Evolutionary conservation across 371 early-diverging fungal species (phyloP).

Genomic region (Rhizopus stolonifer): DNA sequence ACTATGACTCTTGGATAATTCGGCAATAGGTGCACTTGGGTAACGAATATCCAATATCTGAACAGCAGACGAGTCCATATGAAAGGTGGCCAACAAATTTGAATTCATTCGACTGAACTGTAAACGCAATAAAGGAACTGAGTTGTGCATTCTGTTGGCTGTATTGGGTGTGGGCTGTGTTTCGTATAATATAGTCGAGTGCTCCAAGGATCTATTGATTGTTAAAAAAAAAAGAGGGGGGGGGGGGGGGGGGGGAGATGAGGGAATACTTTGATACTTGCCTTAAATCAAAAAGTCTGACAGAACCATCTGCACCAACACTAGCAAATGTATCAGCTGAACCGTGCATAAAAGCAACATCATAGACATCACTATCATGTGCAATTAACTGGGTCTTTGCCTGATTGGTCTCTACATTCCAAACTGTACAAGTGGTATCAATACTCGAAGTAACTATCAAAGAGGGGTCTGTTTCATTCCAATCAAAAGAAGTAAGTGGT

Average conservation of each 20-base stretch:
- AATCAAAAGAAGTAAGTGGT: conserved; percentile 95
- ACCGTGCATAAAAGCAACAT: conserved; percentile 88
- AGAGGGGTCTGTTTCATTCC: conserved; percentile 87
- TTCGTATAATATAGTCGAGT: conserved; percentile 96
- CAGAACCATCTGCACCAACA: conserved; percentile 95
- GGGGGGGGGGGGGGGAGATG: neutral
- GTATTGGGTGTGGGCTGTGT: conserved; percentile 57
- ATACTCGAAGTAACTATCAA: conserved; percentile 89
- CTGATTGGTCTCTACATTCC: conserved; percentile 92
- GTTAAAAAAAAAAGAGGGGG: too few relatives aligned
- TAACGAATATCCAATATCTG: conserved; percentile 88
- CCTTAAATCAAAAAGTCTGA: conserved; percentile 95
- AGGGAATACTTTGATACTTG: conserved; percentile 23
- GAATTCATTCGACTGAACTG: conserved; percentile 87
- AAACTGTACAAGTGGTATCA: conserved; percentile 97
- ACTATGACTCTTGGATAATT: conserved; percentile 75
- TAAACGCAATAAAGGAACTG: conserved; percentile 76
- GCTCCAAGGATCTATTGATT: conserved; percentile 73
- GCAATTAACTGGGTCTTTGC: conserved; percentile 97
- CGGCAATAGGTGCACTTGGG: conserved; percentile 84
- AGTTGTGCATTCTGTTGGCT: conserved; percentile 14
- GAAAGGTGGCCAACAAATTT: conserved; percentile 90
- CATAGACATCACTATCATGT: conserved; percentile 96
- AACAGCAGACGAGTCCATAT: conserved; percentile 76
- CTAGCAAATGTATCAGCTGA: conserved; percentile 91